These are phyloP conservation scores for Mariannaea elegans DNA, from an alignment of 2,329 filamentous ascomycete species.

Conservation along the genomic window DNA sequence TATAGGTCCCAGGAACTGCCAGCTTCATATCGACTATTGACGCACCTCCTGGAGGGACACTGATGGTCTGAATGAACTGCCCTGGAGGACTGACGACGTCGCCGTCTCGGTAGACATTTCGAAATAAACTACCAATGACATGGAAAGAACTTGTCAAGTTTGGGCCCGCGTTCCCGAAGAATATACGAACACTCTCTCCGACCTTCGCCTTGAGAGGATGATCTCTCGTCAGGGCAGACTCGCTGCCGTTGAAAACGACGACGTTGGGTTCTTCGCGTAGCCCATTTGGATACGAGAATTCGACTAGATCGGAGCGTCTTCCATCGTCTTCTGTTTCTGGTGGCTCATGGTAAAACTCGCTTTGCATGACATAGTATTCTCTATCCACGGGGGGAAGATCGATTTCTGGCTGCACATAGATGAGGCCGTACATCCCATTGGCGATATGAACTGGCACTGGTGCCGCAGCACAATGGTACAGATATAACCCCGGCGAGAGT, in stretches of 20 bases:
- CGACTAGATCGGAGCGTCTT: conserved; percentile 19
- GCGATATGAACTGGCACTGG: conserved; percentile 15
- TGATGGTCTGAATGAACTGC: conserved; percentile 19
- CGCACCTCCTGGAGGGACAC: conserved; percentile 19
- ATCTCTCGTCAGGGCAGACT: conserved; percentile 23
- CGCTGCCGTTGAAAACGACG: conserved; percentile 13
- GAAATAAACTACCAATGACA: conserved; percentile 22
- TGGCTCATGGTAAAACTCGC: conserved; percentile 28
- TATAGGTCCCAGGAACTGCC: conserved; percentile 24
- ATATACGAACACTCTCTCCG: conserved; percentile 15
- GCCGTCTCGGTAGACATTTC: conserved; percentile 23
- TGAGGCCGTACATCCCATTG: conserved; percentile 20
- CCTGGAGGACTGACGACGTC: conserved; percentile 8
- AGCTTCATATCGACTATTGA: conserved; percentile 27
- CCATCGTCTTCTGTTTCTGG: conserved; percentile 24
- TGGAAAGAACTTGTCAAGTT: conserved; percentile 26
- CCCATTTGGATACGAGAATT: conserved; percentile 24
- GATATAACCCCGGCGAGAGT: conserved; percentile 23
- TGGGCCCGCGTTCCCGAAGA: conserved; percentile 26
- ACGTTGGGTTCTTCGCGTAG: conserved; percentile 5
- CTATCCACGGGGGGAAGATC: conserved; percentile 21
- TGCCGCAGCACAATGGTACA: conserved; percentile 16
- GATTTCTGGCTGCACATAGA: conserved; percentile 21
- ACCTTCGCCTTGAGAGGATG: conserved; percentile 22
- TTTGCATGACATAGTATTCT: conserved; percentile 28